These are phyloP conservation scores for Candida chauliodis DNA, from an alignment of 805 yeast genomes.

Conservation along the genomic window DNA sequence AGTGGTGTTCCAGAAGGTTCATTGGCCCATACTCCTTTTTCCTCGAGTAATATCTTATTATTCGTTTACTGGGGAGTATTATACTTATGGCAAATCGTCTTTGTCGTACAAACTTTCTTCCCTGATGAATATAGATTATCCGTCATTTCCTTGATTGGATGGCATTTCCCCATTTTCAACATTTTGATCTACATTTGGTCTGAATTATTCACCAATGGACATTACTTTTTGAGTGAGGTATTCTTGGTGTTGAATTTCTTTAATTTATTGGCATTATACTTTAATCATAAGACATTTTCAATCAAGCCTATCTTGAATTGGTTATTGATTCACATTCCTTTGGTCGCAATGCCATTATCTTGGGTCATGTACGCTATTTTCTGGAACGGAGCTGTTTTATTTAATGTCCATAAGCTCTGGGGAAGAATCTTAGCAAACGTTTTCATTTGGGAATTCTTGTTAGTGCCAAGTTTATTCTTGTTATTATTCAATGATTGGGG, in stretches of 20 bases:
- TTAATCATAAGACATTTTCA: slow-evolving; percentile 56
- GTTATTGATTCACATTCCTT: slow-evolving; percentile 61
- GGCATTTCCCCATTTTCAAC: slow-evolving; percentile 65
- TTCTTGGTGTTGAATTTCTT: slow-evolving; percentile 56
- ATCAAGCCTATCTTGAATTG: slow-evolving; percentile 51
- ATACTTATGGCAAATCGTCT: slow-evolving; percentile 50
- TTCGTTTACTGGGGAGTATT: slow-evolving; percentile 58
- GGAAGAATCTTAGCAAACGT: slow-evolving; percentile 71
- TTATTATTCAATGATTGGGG: slow-evolving; percentile 67
- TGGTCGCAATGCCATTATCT: slow-evolving; percentile 65
- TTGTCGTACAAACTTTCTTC: slow-evolving; percentile 43
- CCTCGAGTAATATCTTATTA: slow-evolving; percentile 48
- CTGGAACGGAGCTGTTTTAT: slow-evolving; percentile 82
- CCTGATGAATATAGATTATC: slow-evolving; percentile 18
- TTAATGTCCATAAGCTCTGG: slow-evolving; percentile 56
- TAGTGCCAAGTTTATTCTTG: slow-evolving; percentile 59
- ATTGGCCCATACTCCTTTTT: slow-evolving; percentile 67
- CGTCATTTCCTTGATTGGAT: slow-evolving; percentile 37
- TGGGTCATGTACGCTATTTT: slow-evolving; percentile 73
- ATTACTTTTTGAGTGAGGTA: slow-evolving; percentile 58
- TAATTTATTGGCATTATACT: slow-evolving; percentile 53
- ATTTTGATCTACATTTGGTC: slow-evolving; percentile 61
- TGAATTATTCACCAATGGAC: slow-evolving; percentile 53
- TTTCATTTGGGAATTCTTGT: slow-evolving; percentile 72
- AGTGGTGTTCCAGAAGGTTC: slow-evolving; percentile 24